phyloP scores from a whole-genome alignment of 1,284 basidiomycete species.

The Irpex lacteus region DNA sequence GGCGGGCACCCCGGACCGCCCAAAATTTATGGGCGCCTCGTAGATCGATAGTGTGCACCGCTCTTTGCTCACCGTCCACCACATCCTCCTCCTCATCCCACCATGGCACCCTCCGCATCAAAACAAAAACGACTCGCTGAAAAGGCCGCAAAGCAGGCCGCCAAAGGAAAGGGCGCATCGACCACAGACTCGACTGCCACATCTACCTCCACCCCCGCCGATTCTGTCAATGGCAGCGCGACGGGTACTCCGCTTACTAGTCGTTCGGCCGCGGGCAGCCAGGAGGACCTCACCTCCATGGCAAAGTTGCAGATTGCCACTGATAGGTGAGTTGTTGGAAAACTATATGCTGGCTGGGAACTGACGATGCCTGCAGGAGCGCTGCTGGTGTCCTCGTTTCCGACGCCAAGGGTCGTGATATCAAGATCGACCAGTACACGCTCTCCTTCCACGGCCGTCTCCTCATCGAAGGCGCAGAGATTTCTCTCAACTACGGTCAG shows the following conservation, averaged over 20 bases:
- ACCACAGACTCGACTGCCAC: slow-evolving; percentile 44
- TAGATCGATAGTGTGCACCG: background rate
- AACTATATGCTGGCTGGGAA: background rate
- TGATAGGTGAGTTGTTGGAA: slow-evolving; percentile 61
- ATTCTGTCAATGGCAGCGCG: slow-evolving; percentile 58
- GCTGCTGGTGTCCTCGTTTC: slow-evolving; percentile 91
- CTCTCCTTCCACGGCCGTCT: slow-evolving; percentile 97
- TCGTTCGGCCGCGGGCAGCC: slow-evolving; percentile 69
- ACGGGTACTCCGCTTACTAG: slow-evolving; percentile 79
- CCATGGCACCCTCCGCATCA: slow-evolving; percentile 74
- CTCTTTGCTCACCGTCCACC: background rate
- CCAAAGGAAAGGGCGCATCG: slow-evolving; percentile 41
- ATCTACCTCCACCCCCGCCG: slow-evolving; percentile 58
- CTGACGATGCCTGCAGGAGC: slow-evolving; percentile 49
- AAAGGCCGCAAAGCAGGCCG: slow-evolving; percentile 79
- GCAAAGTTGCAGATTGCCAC: slow-evolving; percentile 85
- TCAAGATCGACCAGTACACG: slow-evolving; percentile 96
- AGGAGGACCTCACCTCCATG: slow-evolving; percentile 78
- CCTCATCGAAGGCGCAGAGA: slow-evolving; percentile 84
- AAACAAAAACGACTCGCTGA: slow-evolving; percentile 88
- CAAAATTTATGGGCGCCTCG: background rate
- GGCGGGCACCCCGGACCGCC: background rate
- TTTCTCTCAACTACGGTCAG: slow-evolving; percentile 95
- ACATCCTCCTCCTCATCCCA: slow-evolving; percentile 7
- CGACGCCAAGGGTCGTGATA: slow-evolving; percentile 89